These are phyloP conservation scores for Coemansia reversa DNA, from an alignment of 192 early-diverging fungal species.

Conservation along the genomic window DNA sequence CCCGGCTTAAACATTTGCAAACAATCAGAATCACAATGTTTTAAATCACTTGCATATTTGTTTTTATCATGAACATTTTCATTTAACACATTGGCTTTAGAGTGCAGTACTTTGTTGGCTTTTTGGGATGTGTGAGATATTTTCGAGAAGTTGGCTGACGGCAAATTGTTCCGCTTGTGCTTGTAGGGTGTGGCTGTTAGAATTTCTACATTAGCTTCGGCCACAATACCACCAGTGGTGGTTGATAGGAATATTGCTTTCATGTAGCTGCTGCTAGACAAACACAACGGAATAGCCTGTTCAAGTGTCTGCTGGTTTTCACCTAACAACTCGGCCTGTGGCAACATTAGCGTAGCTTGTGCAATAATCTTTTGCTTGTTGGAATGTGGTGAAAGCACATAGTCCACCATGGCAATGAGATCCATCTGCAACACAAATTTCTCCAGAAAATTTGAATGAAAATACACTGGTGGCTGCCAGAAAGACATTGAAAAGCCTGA, in stretches of 20 bases:
- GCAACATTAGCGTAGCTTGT: conserved; percentile 33
- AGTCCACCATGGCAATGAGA: conserved; percentile 46
- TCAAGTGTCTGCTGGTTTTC: conserved; percentile 32
- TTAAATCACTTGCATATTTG: background rate
- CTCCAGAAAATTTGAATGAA: conserved; percentile 42
- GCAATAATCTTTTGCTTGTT: conserved; percentile 37
- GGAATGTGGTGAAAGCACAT: conserved; percentile 27
- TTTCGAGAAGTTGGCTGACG: background rate
- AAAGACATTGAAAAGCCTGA: conserved; percentile 8
- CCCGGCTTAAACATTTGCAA: conserved; percentile 30
- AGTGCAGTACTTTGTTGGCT: background rate
- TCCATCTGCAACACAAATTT: conserved; percentile 45
- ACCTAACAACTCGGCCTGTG: conserved; percentile 22
- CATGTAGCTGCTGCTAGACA: conserved; percentile 35
- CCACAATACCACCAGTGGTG: conserved; percentile 29
- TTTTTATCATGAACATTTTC: background rate
- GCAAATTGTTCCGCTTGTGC: background rate
- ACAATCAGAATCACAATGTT: background rate
- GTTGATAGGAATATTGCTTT: conserved; percentile 29
- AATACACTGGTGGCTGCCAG: conserved; percentile 42
- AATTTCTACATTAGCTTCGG: conserved; percentile 35
- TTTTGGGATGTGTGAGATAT: no score
- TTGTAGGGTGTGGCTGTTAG: conserved; percentile 39
- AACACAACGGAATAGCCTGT: conserved; percentile 25
- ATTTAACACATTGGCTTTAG: background rate